Evolutionary conservation across 495 filamentous ascomycete genomes (phyloP).

Genomic region (Letharia columbiana): DNA sequence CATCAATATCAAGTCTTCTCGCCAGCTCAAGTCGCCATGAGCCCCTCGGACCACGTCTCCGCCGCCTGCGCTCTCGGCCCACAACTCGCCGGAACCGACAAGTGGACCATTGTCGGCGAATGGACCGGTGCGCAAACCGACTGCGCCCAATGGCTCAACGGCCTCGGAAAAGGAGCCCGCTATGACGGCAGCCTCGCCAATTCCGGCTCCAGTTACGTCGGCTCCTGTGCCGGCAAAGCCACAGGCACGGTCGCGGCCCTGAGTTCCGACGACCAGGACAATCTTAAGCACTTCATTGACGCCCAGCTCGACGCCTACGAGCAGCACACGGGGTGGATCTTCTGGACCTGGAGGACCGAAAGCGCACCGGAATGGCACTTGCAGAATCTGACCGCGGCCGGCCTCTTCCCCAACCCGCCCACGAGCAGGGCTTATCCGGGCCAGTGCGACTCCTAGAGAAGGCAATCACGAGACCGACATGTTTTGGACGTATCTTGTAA

Average conservation of each 20-base stretch:
- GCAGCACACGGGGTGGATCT: constrained; percentile 61
- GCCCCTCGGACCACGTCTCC: constrained; percentile 41
- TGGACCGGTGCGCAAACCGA: constrained; percentile 53
- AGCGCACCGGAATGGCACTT: constrained; percentile 84
- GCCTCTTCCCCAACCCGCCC: constrained; percentile 57
- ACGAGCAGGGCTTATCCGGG: constrained; percentile 40
- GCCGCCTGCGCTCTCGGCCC: constrained; percentile 43
- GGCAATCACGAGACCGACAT: not conserved
- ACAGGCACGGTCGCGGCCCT: constrained; percentile 47
- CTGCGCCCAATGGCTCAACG: constrained; percentile 51
- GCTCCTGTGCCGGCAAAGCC: constrained; percentile 52
- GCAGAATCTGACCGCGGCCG: constrained; percentile 50
- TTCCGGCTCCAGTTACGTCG: constrained; percentile 38
- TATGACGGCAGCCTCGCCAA: constrained; percentile 41
- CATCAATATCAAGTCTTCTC: constrained; percentile 66
- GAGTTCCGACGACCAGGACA: constrained; percentile 42
- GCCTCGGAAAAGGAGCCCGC: constrained; percentile 48
- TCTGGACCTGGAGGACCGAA: constrained; percentile 84
- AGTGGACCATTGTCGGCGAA: constrained; percentile 65
- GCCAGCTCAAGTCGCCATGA: constrained; percentile 43
- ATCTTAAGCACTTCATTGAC: constrained; percentile 56
- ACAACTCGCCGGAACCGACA: constrained; percentile 49
- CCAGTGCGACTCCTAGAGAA: constrained; percentile 33
- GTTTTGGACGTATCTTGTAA: not conserved
- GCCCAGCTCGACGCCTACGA: constrained; percentile 70